Conservation (phyloP, 176 grass and related monocot species). For the Melocanna baccifera region DNA sequence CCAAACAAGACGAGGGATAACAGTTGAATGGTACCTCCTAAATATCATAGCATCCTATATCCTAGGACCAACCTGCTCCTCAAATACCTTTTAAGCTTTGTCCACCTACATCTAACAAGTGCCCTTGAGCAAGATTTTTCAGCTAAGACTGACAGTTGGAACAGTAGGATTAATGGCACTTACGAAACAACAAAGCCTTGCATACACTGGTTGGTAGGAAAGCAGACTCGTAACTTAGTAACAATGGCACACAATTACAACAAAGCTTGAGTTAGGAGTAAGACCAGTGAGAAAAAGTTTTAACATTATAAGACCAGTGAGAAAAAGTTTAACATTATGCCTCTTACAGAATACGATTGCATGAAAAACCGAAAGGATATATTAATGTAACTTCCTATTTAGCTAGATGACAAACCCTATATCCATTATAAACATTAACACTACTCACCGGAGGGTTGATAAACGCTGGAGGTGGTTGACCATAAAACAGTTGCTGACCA, state of each 20-base stretch:
- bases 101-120: neutral
- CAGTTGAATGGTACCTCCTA: neutral
- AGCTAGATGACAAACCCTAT: neutral
- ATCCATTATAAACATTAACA: neutral
- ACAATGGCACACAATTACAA: neutral
- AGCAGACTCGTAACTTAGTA: neutral
- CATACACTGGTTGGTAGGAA: neutral
- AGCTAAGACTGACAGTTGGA: neutral
- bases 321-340: neutral
- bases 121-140: neutral
- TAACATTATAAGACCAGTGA: neutral
- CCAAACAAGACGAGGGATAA: neutral
- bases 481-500: constrained; percentile 90
- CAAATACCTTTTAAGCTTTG: neutral
- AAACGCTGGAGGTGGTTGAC: constrained; percentile 74
- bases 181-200: neutral
- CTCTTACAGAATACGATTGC: neutral
- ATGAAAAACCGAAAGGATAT: neutral
- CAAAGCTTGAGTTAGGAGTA: neutral
- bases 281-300: neutral
- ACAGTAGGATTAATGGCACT: neutral
- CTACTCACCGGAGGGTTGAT: constrained; percentile 68
- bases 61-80: neutral
- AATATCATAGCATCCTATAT: neutral
- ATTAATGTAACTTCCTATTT: neutral